These are phyloP conservation scores for Huntiella abstrusa DNA, from an alignment of 2,329 filamentous ascomycete genomes.

Conservation along the genomic window DNA sequence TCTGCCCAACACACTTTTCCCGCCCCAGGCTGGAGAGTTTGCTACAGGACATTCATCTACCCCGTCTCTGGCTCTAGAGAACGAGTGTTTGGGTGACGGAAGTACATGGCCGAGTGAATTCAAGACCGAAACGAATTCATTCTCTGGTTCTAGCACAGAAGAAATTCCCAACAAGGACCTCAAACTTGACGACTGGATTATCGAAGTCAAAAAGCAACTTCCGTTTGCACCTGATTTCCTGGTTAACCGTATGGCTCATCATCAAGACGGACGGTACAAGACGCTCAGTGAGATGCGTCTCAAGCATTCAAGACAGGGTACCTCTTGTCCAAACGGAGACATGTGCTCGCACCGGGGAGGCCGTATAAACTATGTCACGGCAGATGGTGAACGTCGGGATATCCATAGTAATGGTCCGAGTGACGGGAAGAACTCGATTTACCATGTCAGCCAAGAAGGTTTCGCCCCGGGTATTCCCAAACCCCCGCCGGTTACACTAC, in stretches of 20 bases:
- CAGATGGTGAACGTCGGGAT: conserved; percentile 37
- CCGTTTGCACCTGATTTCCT: conserved; percentile 27
- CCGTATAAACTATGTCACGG: conserved; percentile 40
- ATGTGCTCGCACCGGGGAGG: conserved; percentile 52
- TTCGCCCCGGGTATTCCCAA: conserved; percentile 69
- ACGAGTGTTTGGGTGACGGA: conserved; percentile 39
- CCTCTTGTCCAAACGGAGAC: conserved; percentile 39
- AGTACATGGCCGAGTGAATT: conserved; percentile 20
- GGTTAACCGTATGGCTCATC: conserved; percentile 63
- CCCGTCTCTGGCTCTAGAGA: conserved; percentile 22
- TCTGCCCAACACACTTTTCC: not conserved
- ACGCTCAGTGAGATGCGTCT: conserved; percentile 50
- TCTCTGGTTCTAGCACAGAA: conserved; percentile 48
- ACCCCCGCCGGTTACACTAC: conserved; percentile 57
- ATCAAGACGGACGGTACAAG: conserved; percentile 66
- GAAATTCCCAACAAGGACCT: conserved; percentile 60
- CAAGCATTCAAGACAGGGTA: conserved; percentile 46
- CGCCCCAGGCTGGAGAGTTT: not conserved
- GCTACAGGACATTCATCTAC: not conserved
- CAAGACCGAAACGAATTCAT: conserved; percentile 38
- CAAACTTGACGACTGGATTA: conserved; percentile 20
- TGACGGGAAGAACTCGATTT: conserved; percentile 50
- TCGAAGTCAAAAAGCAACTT: too few relatives aligned
- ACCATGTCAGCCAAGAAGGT: conserved; percentile 48
- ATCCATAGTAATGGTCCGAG: conserved; percentile 25